These are phyloP conservation scores for Apiospora sp. DNA, from an alignment of 2,329 filamentous ascomycete species.

Conservation along the genomic window DNA sequence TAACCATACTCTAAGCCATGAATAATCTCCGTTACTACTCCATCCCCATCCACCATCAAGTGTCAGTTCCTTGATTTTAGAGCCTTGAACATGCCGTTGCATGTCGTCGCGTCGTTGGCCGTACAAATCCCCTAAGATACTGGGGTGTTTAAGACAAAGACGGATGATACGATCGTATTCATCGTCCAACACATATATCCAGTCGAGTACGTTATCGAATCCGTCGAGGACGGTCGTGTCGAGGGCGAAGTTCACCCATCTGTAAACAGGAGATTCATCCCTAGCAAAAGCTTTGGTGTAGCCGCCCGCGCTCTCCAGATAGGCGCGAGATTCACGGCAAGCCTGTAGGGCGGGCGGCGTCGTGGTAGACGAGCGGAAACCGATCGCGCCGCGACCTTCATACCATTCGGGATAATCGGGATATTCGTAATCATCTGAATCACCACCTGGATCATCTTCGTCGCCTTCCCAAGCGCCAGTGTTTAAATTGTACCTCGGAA, in stretches of 20 bases:
- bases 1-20: too few species aligned
- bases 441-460: too few species aligned
- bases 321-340: background rate
- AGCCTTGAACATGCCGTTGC: too few species aligned
- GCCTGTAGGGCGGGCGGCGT: background rate
- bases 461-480: background rate
- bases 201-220: too few species aligned
- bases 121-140: background rate
- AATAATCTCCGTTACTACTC: too few species aligned
- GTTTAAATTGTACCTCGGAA: background rate
- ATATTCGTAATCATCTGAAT: too few species aligned
- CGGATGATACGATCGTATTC: background rate
- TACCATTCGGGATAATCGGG: too few species aligned
- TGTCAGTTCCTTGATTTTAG: background rate
- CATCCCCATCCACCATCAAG: background rate
- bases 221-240: background rate
- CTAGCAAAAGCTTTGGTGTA: background rate
- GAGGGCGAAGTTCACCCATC: background rate
- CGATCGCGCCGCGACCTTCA: too few species aligned
- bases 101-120: too few species aligned
- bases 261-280: background rate
- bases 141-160: accelerated
- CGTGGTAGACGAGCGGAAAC: background rate
- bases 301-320: background rate
- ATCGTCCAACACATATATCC: too few species aligned